Evolutionary conservation across 352 stramenopile genomes (phyloP).

Genomic region (Elongisporangium prolatum): DNA sequence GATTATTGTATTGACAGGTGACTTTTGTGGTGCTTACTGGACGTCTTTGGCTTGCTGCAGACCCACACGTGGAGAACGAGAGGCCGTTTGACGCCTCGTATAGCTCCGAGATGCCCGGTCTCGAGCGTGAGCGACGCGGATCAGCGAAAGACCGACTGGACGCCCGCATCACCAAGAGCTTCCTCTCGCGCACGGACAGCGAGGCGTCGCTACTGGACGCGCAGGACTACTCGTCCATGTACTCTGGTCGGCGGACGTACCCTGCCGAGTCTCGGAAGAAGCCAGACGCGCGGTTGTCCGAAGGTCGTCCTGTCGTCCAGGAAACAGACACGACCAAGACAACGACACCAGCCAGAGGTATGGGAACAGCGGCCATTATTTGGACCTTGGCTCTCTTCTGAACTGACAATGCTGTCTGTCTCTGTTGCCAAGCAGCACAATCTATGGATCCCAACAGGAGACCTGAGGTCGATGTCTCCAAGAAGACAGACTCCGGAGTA

Average conservation of each 20-base stretch:
- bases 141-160: constrained; percentile 37
- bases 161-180: constrained; percentile 60
- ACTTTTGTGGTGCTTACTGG: background rate
- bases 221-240: constrained; percentile 42
- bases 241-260: constrained; percentile 62
- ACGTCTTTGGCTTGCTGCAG: background rate
- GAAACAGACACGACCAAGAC: constrained; percentile 33
- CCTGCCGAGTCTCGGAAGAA: constrained; percentile 53
- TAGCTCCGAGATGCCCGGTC: background rate
- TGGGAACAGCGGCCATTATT: background rate
- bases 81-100: background rate
- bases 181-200: constrained; percentile 29
- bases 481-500: constrained; percentile 28
- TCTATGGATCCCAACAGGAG: background rate
- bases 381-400: background rate
- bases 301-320: constrained; percentile 12
- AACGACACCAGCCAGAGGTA: constrained; percentile 24
- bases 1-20: too few relatives aligned
- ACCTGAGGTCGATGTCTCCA: background rate
- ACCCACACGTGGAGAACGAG: background rate
- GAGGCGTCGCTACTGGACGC: constrained; percentile 14
- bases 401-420: background rate
- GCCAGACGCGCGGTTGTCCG: constrained; percentile 36
- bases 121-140: background rate
- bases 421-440: background rate